Evolutionary conservation across 2,329 filamentous ascomycete species (phyloP), one percentile per base, ranked within the genome.

Genomic region (Fusarium circinatum): DNA sequence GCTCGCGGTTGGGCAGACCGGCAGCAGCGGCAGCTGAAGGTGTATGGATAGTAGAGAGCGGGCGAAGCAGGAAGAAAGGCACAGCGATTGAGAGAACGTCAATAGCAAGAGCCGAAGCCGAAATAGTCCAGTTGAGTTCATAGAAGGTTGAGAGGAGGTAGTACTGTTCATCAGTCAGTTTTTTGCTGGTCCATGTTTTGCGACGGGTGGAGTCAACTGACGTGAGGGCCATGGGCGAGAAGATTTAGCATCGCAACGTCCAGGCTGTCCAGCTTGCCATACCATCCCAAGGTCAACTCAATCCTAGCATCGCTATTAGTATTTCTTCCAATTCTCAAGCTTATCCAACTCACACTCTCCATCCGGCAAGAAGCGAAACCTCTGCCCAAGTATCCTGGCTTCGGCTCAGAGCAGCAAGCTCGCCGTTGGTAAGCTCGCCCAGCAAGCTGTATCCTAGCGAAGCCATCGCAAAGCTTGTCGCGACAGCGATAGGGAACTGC

Each of bases 121-220:
- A 87, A 1, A 92, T 92, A 60, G 85, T 82, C 32, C 89, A 85
- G 32, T 89, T 88, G 75, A 97, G 87, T 41, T 86, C 83, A 87
- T 97, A 98, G 85, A 97, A 98, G 59, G 90, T 90, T 36, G 87
- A 86, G 34, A 97, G 86, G 48, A 98, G 90, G 79, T 93, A 93
- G 71, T 93, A 89, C 89, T 91, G 24, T 28, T 36, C 20, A 51
- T n/a, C 26, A 41, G 74, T 78, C 36, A 78, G 73, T 39, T 39
- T 65, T 65, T 41, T 47, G n/a, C 32, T 41, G 26, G 24, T 45
- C 44, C 32, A 42, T 26, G 44, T 56, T 52, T 41, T 10, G 51
- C 17, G 56, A 24, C 56, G 75, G 47, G 41, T 47, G 42, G 62
- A 56, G 63, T 60, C 52, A 32, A 83, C 88, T 83, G 81, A 91